phyloP scores from a whole-genome alignment of 2,329 filamentous ascomycete genomes.

The Sphaerostilbella broomeana region DNA sequence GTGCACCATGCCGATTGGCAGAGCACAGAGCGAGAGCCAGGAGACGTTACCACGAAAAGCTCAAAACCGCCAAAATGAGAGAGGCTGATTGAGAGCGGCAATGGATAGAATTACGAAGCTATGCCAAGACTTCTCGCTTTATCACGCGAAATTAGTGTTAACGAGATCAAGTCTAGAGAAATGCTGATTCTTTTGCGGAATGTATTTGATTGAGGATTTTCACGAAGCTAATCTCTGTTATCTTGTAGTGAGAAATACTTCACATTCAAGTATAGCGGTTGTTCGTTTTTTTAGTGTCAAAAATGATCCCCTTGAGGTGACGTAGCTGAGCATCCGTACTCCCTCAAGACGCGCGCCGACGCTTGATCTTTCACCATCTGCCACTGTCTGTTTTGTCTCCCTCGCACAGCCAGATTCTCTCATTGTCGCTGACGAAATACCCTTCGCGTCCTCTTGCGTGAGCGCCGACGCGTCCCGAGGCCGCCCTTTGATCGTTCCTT shows the following conservation, averaged over 20 bases:
- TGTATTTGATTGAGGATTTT: constrained; percentile 11
- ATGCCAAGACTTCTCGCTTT: constrained; percentile 4
- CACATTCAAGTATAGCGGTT: constrained; percentile 14
- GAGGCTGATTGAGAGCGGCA: background rate
- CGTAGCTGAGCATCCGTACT: constrained; percentile 14
- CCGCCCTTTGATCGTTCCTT: constrained; percentile 10
- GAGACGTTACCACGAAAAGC: constrained; percentile 11
- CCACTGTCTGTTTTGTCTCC: constrained; percentile 14
- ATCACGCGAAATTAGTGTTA: constrained; percentile 8
- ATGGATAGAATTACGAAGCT: constrained; percentile 2
- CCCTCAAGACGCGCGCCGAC: constrained; percentile 14
- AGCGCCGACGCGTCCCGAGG: constrained; percentile 15
- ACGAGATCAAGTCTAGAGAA: constrained; percentile 14
- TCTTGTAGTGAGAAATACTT: constrained; percentile 12
- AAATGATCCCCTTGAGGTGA: constrained; percentile 15
- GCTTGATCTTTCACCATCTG: constrained; percentile 16
- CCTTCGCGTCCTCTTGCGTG: constrained; percentile 15
- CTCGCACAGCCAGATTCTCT: constrained; percentile 14
- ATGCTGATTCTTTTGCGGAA: constrained; percentile 15
- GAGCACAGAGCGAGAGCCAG: constrained; percentile 4
- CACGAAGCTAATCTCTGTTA: constrained; percentile 12
- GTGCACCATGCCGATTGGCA: constrained; percentile 5
- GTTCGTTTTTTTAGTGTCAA: constrained; percentile 14
- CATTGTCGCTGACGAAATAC: constrained; percentile 14
- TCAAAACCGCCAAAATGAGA: constrained; percentile 11